These are phyloP conservation scores for Ganoderma sinense DNA, from an alignment of 1,284 basidiomycete genomes.

Conservation along the genomic window DNA sequence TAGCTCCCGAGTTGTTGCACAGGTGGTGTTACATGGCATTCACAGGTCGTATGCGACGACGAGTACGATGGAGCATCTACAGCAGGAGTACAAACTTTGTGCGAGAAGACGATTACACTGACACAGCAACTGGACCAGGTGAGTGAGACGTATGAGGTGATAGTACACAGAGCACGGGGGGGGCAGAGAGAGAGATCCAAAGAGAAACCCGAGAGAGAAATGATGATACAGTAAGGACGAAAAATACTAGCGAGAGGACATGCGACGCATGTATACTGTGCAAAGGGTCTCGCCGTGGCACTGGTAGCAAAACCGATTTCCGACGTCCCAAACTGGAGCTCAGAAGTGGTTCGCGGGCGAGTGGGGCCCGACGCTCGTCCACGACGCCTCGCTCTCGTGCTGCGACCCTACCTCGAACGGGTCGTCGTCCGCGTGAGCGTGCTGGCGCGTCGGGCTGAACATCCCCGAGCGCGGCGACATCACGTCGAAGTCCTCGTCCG, in stretches of 20 bases:
- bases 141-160: neutral
- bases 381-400: constrained; percentile 34
- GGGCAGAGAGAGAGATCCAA: neutral
- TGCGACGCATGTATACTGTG: neutral
- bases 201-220: neutral
- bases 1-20: neutral
- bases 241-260: neutral
- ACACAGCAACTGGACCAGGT: neutral
- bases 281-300: neutral
- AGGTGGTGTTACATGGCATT: constrained; percentile 1
- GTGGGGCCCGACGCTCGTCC: constrained; percentile 39
- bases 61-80: constrained; percentile 3
- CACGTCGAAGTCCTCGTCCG: constrained; percentile 35
- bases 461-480: constrained; percentile 39
- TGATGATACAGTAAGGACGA: constrained; percentile 6
- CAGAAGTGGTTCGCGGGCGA: constrained; percentile 31
- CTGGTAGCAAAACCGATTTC: neutral
- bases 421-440: constrained; percentile 29
- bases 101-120: constrained; percentile 3
- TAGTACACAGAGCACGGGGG: neutral
- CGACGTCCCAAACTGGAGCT: neutral
- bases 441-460: constrained; percentile 33
- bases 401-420: constrained; percentile 33
- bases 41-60: constrained; percentile 1
- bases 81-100: constrained; percentile 13